Base-by-base conservation (phyloP, 768 basidiomycete species). In the Ramaria sp. region DNA sequence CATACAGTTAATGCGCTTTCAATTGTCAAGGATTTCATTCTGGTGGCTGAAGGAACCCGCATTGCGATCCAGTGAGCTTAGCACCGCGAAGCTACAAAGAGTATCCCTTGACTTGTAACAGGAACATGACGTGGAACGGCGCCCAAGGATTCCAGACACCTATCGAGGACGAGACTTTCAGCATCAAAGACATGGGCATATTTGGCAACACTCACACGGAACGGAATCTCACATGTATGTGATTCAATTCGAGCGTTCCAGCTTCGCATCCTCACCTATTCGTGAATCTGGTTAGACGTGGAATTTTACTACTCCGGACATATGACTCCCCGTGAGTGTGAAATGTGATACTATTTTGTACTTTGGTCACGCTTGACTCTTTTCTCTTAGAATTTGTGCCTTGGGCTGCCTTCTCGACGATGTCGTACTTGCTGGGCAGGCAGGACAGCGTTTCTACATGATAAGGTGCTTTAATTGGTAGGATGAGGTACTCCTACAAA, bases 281-380 rank as follows among this genome's bases (percentile, higher is more conserved):
- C 31, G 9, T 49, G 19, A 33, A 30, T 49, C 24, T 11, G 10
- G 3, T 41, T 49, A 81, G 80, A 77, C 60, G 75, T 81, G 48
- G 80, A 82, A 62, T 81, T 81, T 63, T 77, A 69, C 63, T 78
- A 70, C 63, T 79, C 78, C 57, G 78, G 79, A 46, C 79, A 80
- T 69, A 80, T 80, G 78, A 81, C 78, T 5, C 79, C 78, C 54
- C 78, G 78, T 79, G 66, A 63, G 73, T 61, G 27, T 37, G 11
- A 43, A 19, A 30, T 38, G 6, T 34, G 24, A 38, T 15, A 20
- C 33, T 24, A 27, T 1, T 57, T 3, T 4, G 7, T 11, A 7
- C 20, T 19, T 7, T 45, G 9, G 4, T n/a, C 31, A 12, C 34
- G 19, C 9, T 7, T 27, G 30, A n/a, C 17, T 4, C 43, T 9